Evolutionary conservation across 2,329 filamentous ascomycete species (phyloP).

Genomic region (Chrysoporthe deuterocubensis): DNA sequence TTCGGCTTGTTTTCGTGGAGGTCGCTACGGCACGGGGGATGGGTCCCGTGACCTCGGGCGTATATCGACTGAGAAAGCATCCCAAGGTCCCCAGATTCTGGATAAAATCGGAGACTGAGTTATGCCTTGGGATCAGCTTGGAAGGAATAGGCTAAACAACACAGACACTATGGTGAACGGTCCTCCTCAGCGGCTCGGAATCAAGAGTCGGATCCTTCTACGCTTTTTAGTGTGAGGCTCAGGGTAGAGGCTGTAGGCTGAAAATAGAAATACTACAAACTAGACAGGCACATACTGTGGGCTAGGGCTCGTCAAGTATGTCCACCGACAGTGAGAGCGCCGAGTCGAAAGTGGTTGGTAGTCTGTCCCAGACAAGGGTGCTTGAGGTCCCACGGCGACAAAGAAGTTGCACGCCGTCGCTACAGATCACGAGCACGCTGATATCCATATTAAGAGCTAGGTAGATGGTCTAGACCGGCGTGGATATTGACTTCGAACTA

Average conservation of each 20-base stretch:
- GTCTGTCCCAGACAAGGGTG: no score
- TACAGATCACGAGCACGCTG: background rate
- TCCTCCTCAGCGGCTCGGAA: no score
- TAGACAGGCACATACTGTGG: no score
- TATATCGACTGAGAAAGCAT: constrained; percentile 1
- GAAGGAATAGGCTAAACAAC: background rate
- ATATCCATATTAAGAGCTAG: no score
- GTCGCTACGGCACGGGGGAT: constrained; percentile 38
- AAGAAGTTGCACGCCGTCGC: background rate
- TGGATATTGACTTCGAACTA: background rate
- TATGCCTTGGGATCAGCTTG: background rate
- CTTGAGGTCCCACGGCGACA: background rate
- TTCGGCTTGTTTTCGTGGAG: constrained; percentile 42
- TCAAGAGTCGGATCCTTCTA: no score
- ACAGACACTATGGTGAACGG: no score
- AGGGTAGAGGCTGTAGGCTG: no score
- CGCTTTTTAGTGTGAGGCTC: no score
- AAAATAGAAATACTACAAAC: no score
- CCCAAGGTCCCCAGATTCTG: background rate
- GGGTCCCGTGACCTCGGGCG: constrained; percentile 26
- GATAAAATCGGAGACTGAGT: no score
- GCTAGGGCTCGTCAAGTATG: background rate
- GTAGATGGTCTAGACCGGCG: no score
- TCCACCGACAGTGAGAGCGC: background rate
- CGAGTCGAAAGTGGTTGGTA: no score